Evolutionary conservation across 352 stramenopile genomes (phyloP).

Genomic region (Globisporangium cylindrosporum): DNA sequence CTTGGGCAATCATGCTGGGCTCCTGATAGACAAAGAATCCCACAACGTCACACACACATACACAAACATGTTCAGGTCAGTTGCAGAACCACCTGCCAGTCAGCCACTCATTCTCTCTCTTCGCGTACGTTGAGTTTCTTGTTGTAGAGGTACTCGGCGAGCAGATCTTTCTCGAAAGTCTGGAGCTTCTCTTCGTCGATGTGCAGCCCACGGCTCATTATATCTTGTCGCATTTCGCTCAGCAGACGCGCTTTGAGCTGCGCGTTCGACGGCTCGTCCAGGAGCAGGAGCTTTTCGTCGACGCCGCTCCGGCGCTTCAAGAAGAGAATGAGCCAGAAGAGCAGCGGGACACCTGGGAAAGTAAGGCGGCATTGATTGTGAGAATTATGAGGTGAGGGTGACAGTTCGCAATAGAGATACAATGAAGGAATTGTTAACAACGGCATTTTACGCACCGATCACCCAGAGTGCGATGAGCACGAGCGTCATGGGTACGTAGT

Average conservation of each 20-base stretch:
- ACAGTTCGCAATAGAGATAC: not conserved
- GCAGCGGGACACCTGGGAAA: constrained; percentile 55
- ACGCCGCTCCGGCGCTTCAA: constrained; percentile 48
- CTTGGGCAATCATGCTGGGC: constrained; percentile 67
- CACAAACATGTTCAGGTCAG: not conserved
- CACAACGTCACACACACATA: not conserved
- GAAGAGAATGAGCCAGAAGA: constrained; percentile 69
- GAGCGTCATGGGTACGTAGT: constrained; percentile 51
- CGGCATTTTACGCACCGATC: constrained; percentile 29
- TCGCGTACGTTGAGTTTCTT: constrained; percentile 45
- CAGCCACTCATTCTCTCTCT: not conserved
- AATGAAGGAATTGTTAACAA: not conserved
- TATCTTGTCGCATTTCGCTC: constrained; percentile 44
- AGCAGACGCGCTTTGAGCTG: constrained; percentile 46
- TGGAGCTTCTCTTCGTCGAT: constrained; percentile 45
- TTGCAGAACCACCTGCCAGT: not conserved
- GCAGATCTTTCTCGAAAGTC: constrained; percentile 46
- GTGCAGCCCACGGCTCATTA: constrained; percentile 36
- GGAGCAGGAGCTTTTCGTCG: constrained; percentile 43
- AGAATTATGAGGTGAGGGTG: not conserved
- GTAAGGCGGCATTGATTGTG: not conserved
- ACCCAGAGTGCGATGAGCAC: constrained; percentile 56
- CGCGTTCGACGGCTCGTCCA: constrained; percentile 34
- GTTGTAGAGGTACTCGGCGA: constrained; percentile 54
- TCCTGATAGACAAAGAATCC: constrained; percentile 29